phyloP scores from a whole-genome alignment of 768 basidiomycete species.

The Lactarius vividus region DNA sequence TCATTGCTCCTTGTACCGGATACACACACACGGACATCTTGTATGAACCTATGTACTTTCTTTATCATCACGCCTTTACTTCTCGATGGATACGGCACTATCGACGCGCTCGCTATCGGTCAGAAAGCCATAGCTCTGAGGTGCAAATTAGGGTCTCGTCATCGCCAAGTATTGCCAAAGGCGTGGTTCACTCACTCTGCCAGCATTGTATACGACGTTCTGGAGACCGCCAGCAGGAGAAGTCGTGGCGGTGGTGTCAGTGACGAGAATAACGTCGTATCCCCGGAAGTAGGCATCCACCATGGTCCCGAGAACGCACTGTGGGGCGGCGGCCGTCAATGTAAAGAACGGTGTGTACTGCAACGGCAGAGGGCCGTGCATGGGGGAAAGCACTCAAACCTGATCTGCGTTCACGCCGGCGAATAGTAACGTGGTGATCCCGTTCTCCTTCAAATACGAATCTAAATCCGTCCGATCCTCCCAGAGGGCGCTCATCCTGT shows the following conservation, averaged over 20 bases:
- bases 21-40: neutral
- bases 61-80: neutral
- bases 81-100: neutral
- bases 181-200: slow-evolving; percentile 42
- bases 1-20: neutral
- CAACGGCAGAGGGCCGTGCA: too few species aligned
- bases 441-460: slow-evolving; percentile 59
- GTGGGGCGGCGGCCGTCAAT: too few species aligned
- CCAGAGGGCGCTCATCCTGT: slow-evolving; percentile 65
- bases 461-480: slow-evolving; percentile 61
- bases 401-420: slow-evolving; percentile 68
- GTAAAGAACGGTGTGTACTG: neutral
- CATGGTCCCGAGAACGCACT: slow-evolving; percentile 67
- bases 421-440: slow-evolving; percentile 59
- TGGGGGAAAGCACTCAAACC: slow-evolving; percentile 35
- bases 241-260: slow-evolving; percentile 61
- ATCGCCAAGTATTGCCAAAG: neutral
- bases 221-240: slow-evolving; percentile 55
- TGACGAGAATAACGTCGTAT: slow-evolving; percentile 58
- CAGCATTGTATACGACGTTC: slow-evolving; percentile 56
- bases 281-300: slow-evolving; percentile 63
- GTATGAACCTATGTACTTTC: neutral
- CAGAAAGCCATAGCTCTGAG: slow-evolving; percentile 15
- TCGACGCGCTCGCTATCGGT: slow-evolving; percentile 11
- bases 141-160: neutral